These are phyloP conservation scores for Rossbeevera mucosa DNA, from an alignment of 768 basidiomycete genomes.

Conservation along the genomic window DNA sequence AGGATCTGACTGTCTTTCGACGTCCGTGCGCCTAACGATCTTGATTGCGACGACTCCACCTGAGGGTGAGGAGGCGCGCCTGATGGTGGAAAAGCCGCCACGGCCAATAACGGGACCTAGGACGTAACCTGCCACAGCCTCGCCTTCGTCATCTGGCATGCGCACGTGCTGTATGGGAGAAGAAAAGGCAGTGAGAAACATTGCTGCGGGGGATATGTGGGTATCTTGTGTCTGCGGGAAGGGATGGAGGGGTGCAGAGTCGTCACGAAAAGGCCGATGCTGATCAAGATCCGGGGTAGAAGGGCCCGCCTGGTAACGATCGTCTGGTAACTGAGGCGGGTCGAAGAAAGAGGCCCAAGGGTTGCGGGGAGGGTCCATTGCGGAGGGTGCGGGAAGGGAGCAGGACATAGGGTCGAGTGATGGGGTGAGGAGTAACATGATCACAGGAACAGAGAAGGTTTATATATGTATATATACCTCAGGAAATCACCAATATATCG, in stretches of 20 bases:
- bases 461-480: slow-evolving; percentile 1
- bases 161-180: slow-evolving; percentile 33
- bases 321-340: not conserved
- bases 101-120: slow-evolving; percentile 73
- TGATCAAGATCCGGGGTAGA: slow-evolving; percentile 29
- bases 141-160: slow-evolving; percentile 63
- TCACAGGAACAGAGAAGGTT: not conserved
- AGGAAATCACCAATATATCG: slow-evolving; percentile 17
- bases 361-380: slow-evolving; percentile 3
- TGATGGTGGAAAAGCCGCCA: slow-evolving; percentile 79
- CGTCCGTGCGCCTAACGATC: slow-evolving; percentile 61
- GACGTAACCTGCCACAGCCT: slow-evolving; percentile 63
- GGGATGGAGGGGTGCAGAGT: not conserved
- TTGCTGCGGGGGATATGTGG: slow-evolving; percentile 61
- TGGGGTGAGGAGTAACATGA: slow-evolving; percentile 8
- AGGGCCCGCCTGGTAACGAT: slow-evolving; percentile 1
- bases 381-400: slow-evolving; percentile 3
- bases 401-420: not conserved
- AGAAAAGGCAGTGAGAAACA: slow-evolving; percentile 66
- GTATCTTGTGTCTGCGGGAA: slow-evolving; percentile 13
- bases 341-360: slow-evolving; percentile 11
- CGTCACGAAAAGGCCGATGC: slow-evolving; percentile 12
- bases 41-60: slow-evolving; percentile 80
- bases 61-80: slow-evolving; percentile 57
- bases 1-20: slow-evolving; percentile 49